Base-by-base conservation (phyloP, 768 basidiomycete species). In the Kwoniella pini region DNA sequence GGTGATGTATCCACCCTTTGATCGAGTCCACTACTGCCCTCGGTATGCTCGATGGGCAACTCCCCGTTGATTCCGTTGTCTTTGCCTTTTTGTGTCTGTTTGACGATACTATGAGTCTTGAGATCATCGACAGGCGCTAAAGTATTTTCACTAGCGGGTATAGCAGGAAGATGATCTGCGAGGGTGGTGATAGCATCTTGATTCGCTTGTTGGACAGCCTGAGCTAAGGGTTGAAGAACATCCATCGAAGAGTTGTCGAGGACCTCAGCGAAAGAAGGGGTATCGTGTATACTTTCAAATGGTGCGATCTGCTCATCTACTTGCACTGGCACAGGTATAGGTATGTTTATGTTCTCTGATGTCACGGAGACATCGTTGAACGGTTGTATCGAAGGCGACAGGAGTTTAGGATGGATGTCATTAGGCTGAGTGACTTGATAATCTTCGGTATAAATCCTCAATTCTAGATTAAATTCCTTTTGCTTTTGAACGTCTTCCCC, bases 401-500 rank as follows among this genome's bases (percentile, higher is more conserved):
- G 33, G 7, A 15, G 33, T 7, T 7, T 36, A 36, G 33, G 33
- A 36, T 7, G 15, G n/a, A 6, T 6, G 6, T 42, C 40, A 6
- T 13, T 26, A 1, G 40, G 42, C 15, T 19, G n/a, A 46, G 26
- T 46, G 12, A 24, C 10, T 2, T 10, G 11, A 13, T 26, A 7
- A 48, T 24, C 12, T 43, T 44, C 45, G 3, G 22, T 22, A 1
- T 49, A 24, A 31, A 57, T 17, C 40, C 58, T 56, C 26, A 76
- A 54, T 21, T 72, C 60, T 10, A 78, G 68, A 15, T 63, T 49
- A 33, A 75, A 69, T 22, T 63, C 63, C 58, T 72, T 75, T 26
- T 62, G 58, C 48, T 76, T 78, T 3, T 43, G 67, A 17, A 57
- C 44, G 7, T 61, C 64, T n/a, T 70, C 68, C 0, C 60, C 57